phyloP scores from a whole-genome alignment of 2,329 filamentous ascomycete species.

The Grosmannia huntii region DNA sequence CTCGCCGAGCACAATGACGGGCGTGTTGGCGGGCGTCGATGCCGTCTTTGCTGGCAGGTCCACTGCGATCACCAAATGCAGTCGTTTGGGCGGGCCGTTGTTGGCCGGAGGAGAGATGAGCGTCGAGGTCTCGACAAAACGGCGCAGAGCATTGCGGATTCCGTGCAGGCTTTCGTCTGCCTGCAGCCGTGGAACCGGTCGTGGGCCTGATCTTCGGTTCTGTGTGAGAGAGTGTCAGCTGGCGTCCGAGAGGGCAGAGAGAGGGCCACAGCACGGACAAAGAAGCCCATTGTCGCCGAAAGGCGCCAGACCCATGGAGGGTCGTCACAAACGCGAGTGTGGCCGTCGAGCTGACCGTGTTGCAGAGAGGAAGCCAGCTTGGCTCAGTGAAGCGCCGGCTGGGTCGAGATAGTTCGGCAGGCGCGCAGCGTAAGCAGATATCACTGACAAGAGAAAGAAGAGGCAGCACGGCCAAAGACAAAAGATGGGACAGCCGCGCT shows the following conservation, averaged over 20 bases:
- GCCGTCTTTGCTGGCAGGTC: slow-evolving; percentile 2
- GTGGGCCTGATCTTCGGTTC: background rate
- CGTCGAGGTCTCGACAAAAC: slow-evolving; percentile 16
- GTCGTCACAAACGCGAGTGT: no score
- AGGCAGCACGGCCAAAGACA: no score
- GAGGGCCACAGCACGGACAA: background rate
- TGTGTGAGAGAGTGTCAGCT: background rate
- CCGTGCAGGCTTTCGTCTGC: slow-evolving; percentile 1
- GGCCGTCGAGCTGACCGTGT: no score
- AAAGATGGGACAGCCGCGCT: no score
- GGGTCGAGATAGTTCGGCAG: no score
- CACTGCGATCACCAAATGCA: slow-evolving; percentile 8
- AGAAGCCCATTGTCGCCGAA: background rate
- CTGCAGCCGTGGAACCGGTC: background rate
- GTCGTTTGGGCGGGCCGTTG: slow-evolving; percentile 6
- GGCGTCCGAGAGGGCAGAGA: background rate
- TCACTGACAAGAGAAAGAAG: no score
- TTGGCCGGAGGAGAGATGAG: slow-evolving; percentile 18
- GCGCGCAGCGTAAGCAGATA: no score
- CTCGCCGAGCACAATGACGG: slow-evolving; percentile 30
- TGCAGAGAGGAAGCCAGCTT: no score
- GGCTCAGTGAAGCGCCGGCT: no score
- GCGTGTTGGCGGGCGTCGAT: slow-evolving; percentile 9
- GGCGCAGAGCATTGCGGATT: slow-evolving; percentile 6
- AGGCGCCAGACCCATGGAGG: no score